Evolutionary conservation across 495 filamentous ascomycete species (phyloP).

Genomic region (Podospora comata): DNA sequence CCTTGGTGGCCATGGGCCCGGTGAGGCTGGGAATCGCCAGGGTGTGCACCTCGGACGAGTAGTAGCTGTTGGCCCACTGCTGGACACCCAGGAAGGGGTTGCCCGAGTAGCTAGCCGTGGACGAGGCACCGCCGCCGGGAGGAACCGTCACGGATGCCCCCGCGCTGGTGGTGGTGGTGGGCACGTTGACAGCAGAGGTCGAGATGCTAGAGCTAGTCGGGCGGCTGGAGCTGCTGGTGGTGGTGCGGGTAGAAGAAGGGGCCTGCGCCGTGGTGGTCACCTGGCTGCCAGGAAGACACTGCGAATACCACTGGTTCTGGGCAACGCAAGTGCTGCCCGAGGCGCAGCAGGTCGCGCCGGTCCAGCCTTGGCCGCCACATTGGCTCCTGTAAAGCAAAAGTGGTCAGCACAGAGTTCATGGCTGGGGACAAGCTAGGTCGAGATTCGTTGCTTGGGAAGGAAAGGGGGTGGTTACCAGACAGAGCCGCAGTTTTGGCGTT

Average conservation of each 20-base stretch:
- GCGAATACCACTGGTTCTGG: slow-evolving; percentile 48
- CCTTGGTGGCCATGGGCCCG: slow-evolving; percentile 41
- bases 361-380: slow-evolving; percentile 50
- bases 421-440: neutral
- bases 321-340: slow-evolving; percentile 43
- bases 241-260: slow-evolving; percentile 16
- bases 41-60: slow-evolving; percentile 52
- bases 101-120: slow-evolving; percentile 38
- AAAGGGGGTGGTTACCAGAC: slow-evolving; percentile 33
- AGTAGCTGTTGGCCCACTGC: slow-evolving; percentile 57
- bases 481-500: slow-evolving; percentile 38
- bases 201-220: slow-evolving; percentile 1
- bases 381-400: slow-evolving; percentile 35
- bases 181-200: slow-evolving; percentile 19
- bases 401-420: slow-evolving; percentile 5
- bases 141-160: slow-evolving; percentile 11
- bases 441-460: neutral
- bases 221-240: slow-evolving; percentile 17
- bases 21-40: slow-evolving; percentile 51
- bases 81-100: slow-evolving; percentile 56
- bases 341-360: slow-evolving; percentile 48
- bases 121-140: slow-evolving; percentile 21
- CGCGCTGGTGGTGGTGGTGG: slow-evolving; percentile 15
- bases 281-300: slow-evolving; percentile 41
- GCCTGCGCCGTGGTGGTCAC: slow-evolving; percentile 24